Evolutionary conservation across 192 early-diverging fungal genomes (phyloP).

Genomic region (Entophlyctis helioformis): DNA sequence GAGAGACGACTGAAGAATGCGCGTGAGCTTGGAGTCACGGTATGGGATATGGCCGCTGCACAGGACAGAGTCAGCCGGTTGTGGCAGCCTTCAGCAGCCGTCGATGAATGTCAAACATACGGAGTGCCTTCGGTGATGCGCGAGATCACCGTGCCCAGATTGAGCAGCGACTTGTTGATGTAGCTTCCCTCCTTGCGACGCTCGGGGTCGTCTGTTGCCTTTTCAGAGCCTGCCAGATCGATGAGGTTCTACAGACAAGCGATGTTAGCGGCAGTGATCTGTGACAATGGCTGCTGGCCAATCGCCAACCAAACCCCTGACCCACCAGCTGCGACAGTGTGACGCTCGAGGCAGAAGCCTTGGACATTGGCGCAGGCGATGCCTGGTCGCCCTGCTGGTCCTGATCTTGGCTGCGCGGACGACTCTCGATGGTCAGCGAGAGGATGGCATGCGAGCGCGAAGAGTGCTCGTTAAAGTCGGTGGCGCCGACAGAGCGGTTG

Average conservation of each 20-base stretch:
- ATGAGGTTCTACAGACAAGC: too few relatives aligned
- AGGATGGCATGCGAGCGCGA: constrained; percentile 46
- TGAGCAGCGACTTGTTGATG: constrained; percentile 88
- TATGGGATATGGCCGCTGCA: constrained; percentile 72
- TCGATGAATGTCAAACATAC: too few relatives aligned
- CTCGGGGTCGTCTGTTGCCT: constrained; percentile 63
- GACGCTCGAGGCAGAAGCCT: too few relatives aligned
- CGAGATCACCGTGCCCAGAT: constrained; percentile 88
- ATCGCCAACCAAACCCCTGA: too few relatives aligned
- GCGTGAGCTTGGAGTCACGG: constrained; percentile 91
- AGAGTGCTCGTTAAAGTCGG: constrained; percentile 89
- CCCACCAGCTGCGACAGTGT: too few relatives aligned
- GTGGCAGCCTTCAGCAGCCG: too few relatives aligned
- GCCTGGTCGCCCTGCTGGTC: too few relatives aligned
- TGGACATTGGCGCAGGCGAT: too few relatives aligned
- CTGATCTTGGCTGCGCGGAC: too few relatives aligned
- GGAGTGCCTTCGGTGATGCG: constrained; percentile 58
- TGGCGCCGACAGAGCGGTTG: constrained; percentile 84
- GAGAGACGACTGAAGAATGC: constrained; percentile 84
- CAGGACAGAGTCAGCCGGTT: too few relatives aligned
- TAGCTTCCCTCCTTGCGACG: constrained; percentile 85
- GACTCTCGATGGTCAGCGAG: constrained; percentile 19
- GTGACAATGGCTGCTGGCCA: too few relatives aligned
- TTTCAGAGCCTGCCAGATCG: constrained; percentile 89
- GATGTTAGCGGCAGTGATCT: too few relatives aligned